phyloP scores from a whole-genome alignment of 2,329 filamentous ascomycete species.

The Diaporthe citrichinensis region DNA sequence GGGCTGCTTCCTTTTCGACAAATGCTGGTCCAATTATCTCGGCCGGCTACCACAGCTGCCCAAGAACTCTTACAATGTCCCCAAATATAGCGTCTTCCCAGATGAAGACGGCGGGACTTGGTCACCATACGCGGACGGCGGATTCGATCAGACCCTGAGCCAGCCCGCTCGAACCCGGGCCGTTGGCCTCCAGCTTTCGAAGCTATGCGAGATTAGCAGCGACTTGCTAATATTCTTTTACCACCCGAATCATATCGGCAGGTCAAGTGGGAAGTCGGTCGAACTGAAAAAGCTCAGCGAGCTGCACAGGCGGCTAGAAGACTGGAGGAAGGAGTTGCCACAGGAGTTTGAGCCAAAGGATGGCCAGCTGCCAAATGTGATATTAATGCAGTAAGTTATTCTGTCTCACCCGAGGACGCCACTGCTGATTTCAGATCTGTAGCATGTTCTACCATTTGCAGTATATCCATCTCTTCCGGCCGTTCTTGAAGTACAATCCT shows the following conservation, averaged over 20 bases:
- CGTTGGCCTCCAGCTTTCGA: slow-evolving; percentile 84
- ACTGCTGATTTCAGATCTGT: slow-evolving; percentile 19
- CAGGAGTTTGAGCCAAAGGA: slow-evolving; percentile 91
- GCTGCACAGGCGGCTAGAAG: slow-evolving; percentile 88
- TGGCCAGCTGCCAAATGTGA: slow-evolving; percentile 87
- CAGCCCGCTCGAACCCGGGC: slow-evolving; percentile 89
- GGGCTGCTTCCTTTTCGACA: slow-evolving; percentile 99
- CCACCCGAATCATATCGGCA: slow-evolving; percentile 78
- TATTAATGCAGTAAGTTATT: slow-evolving; percentile 82
- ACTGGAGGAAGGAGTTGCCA: slow-evolving; percentile 88
- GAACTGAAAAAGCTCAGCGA: slow-evolving; percentile 95
- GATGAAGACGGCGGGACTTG: slow-evolving; percentile 88
- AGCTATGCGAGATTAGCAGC: slow-evolving; percentile 92
- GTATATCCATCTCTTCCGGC: slow-evolving; percentile 95
- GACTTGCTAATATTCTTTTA: slow-evolving; percentile 94
- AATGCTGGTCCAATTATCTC: slow-evolving; percentile 98
- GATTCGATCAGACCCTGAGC: slow-evolving; percentile 78
- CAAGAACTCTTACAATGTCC: slow-evolving; percentile 83
- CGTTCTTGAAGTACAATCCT: slow-evolving; percentile 92
- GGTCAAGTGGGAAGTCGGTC: slow-evolving; percentile 79
- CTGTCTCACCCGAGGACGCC: background rate
- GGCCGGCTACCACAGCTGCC: slow-evolving; percentile 91
- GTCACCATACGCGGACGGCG: slow-evolving; percentile 90
- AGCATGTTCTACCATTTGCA: slow-evolving; percentile 99
- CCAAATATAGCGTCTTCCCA: slow-evolving; percentile 92